phyloP scores from a whole-genome alignment of 2,329 filamentous ascomycete species.

The Colletotrichum orchidophilum region DNA sequence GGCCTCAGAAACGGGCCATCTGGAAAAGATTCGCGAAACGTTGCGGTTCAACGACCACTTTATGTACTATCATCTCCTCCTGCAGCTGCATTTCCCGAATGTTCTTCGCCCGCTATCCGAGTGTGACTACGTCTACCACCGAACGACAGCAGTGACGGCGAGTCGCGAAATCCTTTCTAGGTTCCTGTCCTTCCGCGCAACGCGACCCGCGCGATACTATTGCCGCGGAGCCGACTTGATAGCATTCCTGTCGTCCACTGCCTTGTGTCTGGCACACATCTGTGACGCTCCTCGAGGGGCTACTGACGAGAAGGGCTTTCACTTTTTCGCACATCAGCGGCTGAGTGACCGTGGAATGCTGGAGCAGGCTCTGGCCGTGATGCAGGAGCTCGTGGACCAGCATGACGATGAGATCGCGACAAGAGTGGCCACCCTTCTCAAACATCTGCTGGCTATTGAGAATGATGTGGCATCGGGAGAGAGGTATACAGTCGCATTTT shows the following conservation, averaged over 20 bases:
- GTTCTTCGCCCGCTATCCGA: constrained; percentile 39
- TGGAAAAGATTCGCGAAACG: constrained; percentile 31
- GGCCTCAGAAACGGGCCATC: not conserved
- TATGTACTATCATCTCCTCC: constrained; percentile 49
- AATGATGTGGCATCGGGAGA: constrained; percentile 36
- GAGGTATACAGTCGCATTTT: not conserved
- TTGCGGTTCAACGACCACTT: constrained; percentile 46
- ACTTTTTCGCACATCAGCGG: constrained; percentile 49
- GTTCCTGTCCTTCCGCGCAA: constrained; percentile 44
- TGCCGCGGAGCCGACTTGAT: constrained; percentile 46
- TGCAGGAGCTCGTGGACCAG: constrained; percentile 41
- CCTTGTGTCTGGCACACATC: constrained; percentile 49
- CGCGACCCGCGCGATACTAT: constrained; percentile 36
- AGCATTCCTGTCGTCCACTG: constrained; percentile 48
- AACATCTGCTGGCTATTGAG: constrained; percentile 45
- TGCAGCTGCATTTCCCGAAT: constrained; percentile 52
- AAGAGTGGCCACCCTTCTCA: constrained; percentile 43
- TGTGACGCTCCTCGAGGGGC: constrained; percentile 37
- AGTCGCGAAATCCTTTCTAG: constrained; percentile 49
- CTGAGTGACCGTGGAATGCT: constrained; percentile 50
- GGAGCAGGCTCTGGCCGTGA: constrained; percentile 47
- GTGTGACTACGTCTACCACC: constrained; percentile 18
- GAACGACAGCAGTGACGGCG: constrained; percentile 47
- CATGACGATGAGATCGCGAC: constrained; percentile 44
- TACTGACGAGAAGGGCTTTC: not conserved